phyloP scores from a whole-genome alignment of 805 yeast genomes.

The Saccharomycopsis sp. region DNA sequence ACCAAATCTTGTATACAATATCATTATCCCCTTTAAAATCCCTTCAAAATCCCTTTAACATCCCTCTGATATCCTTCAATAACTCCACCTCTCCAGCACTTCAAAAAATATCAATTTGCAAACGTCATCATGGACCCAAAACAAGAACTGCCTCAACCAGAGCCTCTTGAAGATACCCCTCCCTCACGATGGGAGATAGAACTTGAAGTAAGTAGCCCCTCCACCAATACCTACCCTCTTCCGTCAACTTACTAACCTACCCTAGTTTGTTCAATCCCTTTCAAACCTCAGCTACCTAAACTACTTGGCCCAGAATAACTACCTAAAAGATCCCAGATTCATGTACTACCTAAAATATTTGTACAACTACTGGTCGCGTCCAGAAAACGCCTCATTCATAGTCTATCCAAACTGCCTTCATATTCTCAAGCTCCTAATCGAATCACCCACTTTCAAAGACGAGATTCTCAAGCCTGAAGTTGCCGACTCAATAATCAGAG shows the following conservation, averaged over 20 bases:
- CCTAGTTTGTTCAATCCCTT: slow-evolving; percentile 65
- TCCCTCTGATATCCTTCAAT: too few relatives aligned
- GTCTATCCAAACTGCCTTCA: slow-evolving; percentile 75
- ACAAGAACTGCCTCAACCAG: neutral
- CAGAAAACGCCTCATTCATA: slow-evolving; percentile 55
- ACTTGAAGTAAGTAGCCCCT: slow-evolving; percentile 41
- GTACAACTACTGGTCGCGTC: slow-evolving; percentile 61
- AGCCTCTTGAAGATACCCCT: slow-evolving; percentile 23
- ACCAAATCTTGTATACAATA: too few relatives aligned
- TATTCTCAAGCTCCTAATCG: slow-evolving; percentile 44
- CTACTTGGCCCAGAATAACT: slow-evolving; percentile 67
- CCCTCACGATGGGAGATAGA: slow-evolving; percentile 82
- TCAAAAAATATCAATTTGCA: too few relatives aligned
- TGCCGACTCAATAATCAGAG: slow-evolving; percentile 13
- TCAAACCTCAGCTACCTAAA: slow-evolving; percentile 71
- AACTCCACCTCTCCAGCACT: too few relatives aligned
- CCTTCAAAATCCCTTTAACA: too few relatives aligned
- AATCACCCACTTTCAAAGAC: slow-evolving; percentile 10
- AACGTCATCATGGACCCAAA: too few relatives aligned
- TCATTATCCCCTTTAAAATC: too few relatives aligned
- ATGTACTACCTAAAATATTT: slow-evolving; percentile 61
- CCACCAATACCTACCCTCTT: neutral
- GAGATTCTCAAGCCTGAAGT: slow-evolving; percentile 19
- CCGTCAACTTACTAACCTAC: neutral
- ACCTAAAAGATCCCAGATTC: slow-evolving; percentile 54